These are phyloP conservation scores for Sanghuangporus weigelae DNA, from an alignment of 1,284 basidiomycete genomes.

Conservation along the genomic window DNA sequence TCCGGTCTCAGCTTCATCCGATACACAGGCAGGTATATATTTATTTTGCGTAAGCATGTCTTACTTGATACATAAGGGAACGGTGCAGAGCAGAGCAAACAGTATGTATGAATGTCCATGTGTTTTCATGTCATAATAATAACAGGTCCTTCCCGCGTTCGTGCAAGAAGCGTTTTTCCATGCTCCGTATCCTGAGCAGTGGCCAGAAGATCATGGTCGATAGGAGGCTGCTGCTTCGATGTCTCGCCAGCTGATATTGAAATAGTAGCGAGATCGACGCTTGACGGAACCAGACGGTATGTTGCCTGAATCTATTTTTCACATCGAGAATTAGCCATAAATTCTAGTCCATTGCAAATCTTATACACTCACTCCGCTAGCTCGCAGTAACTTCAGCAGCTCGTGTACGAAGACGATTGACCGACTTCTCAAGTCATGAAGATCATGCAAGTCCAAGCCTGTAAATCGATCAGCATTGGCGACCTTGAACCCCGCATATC, in stretches of 20 bases:
- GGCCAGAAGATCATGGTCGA: constrained; percentile 8
- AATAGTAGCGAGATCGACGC: constrained; percentile 50
- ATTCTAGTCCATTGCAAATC: neutral
- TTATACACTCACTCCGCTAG: constrained; percentile 47
- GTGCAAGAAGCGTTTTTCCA: constrained; percentile 15
- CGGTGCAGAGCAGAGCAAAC: neutral
- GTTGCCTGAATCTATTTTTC: constrained; percentile 46
- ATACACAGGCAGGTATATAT: neutral
- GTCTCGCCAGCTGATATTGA: constrained; percentile 42
- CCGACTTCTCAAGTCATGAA: constrained; percentile 57
- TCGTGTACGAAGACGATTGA: constrained; percentile 63
- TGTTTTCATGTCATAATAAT: constrained; percentile 15
- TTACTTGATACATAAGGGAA: neutral
- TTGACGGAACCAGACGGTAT: constrained; percentile 59
- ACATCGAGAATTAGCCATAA: neutral
- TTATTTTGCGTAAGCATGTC: neutral
- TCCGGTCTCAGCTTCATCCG: neutral
- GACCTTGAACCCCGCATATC: neutral
- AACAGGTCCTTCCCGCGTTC: constrained; percentile 15
- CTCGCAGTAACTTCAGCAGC: constrained; percentile 51
- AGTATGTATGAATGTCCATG: neutral
- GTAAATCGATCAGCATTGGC: neutral
- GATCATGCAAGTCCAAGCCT: constrained; percentile 64
- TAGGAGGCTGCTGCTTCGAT: constrained; percentile 23
- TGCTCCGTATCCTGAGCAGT: constrained; percentile 5